A percentile compares a stretch with the other conserved stretches of the same genome.
phyloP scores from a whole-genome alignment of 2,329 filamentous ascomycete species.

The Colletotrichum tofieldiae region DNA sequence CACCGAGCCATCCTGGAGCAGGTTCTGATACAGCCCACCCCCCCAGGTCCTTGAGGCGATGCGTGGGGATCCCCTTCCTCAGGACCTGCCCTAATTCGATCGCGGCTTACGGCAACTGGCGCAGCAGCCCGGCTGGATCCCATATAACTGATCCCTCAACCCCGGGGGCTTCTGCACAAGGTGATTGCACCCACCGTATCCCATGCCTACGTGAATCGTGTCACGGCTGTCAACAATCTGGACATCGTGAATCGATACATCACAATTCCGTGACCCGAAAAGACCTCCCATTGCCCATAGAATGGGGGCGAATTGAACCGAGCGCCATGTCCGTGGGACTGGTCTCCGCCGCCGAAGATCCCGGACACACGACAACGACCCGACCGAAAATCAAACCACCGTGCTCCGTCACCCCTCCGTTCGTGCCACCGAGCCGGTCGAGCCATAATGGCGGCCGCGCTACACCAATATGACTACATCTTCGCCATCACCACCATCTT shows the following conservation, averaged over 20 bases:
- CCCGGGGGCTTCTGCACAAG: not conserved
- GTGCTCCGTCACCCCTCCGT: not conserved
- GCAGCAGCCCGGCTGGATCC: not conserved
- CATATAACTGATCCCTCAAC: slow-evolving; percentile 20
- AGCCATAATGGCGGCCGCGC: slow-evolving; percentile 50
- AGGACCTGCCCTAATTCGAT: not conserved
- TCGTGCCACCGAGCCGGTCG: not conserved
- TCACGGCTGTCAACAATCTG: too few relatives aligned
- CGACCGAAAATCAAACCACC: not conserved
- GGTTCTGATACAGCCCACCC: not conserved
- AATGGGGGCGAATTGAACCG: slow-evolving; percentile 16
- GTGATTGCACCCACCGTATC: not conserved
- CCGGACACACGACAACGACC: slow-evolving; percentile 5
- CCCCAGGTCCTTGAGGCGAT: not conserved
- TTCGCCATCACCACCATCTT: slow-evolving; percentile 77
- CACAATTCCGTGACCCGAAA: too few relatives aligned
- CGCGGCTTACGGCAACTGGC: slow-evolving; percentile 12
- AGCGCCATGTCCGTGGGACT: slow-evolving; percentile 19
- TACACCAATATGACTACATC: slow-evolving; percentile 74
- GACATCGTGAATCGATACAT: not conserved
- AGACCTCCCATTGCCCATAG: not conserved
- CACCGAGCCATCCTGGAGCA: not conserved
- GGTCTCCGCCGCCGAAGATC: slow-evolving; percentile 11
- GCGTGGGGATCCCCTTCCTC: too few relatives aligned
- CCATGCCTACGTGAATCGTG: too few relatives aligned